Base-by-base conservation (phyloP, 2,329 filamentous ascomycete species). In the Ambrosiella xylebori region DNA sequence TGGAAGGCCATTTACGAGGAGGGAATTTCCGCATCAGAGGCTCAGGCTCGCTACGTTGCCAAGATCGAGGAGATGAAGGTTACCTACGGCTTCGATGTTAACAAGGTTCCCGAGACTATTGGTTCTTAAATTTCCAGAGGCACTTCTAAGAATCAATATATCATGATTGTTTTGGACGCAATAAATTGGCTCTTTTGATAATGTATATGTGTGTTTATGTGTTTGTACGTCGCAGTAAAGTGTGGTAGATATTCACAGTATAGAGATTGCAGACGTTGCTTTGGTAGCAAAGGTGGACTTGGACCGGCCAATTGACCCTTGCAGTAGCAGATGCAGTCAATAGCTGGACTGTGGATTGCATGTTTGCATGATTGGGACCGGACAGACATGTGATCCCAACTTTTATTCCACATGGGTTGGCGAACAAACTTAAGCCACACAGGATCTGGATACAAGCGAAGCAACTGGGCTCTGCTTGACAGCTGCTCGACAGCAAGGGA, bases 41-140 rank as follows among this genome's bases (percentile, higher is more conserved):
- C 89, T 17, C 85, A 94, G 78, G 76, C 80, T 68, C 74, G 78
- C 67, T 96, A 95, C 72, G 78, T 94, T 65, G 74, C 76, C 64
- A 73, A 84, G 61, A 81, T 93, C 63, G 81, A 88, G 71, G 69
- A 74, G 66, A 71, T 94, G 67, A 88, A 93, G 78, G 71, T 66
- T 61, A 78, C 79, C 69, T 79, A 84, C 70, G 85, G 83, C 60
- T 85, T 76, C 70, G 79, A 86, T 68, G 75, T 73, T 62, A 74
- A 78, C 71, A 84, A 84, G 77, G 70, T 65, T 62, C 79, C 81
- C 64, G 81, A 84, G 74, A 68, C 74, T 56, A 77, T 84, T 53
- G 69, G 69, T 61, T 65, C 58, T 60, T 13, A 47, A 65, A 64
- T 57, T 54, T 19, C 27, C 35, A 13, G 37, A 19, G 35, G 17